phyloP scores from a whole-genome alignment of 2,329 filamentous ascomycete genomes.

The Diaporthe ilicicola region DNA sequence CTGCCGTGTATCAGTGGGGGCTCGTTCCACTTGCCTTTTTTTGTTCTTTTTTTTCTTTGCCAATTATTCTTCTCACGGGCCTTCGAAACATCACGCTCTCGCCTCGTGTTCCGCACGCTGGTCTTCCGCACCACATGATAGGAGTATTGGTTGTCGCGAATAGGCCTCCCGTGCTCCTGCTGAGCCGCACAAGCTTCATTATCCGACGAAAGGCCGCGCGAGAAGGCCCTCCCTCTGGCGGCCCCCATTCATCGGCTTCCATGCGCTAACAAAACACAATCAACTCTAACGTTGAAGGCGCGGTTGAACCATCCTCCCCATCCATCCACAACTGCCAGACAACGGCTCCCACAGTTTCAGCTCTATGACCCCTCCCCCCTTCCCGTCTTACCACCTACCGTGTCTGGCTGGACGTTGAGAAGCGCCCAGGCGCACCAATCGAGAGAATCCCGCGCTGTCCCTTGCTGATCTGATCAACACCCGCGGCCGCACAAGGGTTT shows the following conservation, averaged over 20 bases:
- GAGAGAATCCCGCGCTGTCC: constrained; percentile 13
- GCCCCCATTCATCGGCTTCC: background rate
- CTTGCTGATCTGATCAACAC: constrained; percentile 25
- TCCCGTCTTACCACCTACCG: constrained; percentile 23
- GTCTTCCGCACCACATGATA: constrained; percentile 11
- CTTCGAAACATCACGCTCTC: constrained; percentile 20
- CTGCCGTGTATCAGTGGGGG: constrained; percentile 17
- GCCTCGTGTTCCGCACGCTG: constrained; percentile 3
- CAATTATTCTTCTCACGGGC: background rate
- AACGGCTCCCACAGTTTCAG: constrained; percentile 24
- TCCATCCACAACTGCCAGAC: background rate
- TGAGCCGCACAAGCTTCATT: constrained; percentile 8
- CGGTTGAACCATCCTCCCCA: constrained; percentile 24
- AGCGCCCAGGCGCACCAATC: constrained; percentile 28
- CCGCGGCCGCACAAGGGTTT: constrained; percentile 12
- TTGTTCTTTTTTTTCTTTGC: no score
- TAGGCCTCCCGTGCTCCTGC: background rate
- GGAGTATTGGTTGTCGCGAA: background rate
- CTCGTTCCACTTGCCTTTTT: background rate
- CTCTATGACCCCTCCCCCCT: background rate
- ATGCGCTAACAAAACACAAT: background rate
- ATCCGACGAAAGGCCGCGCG: background rate
- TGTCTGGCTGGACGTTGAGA: constrained; percentile 17
- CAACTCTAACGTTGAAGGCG: background rate
- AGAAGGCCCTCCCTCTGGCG: background rate